Percentiles rank a stretch among this genome's conserved stretches.
phyloP scores from a whole-genome alignment of 2,329 filamentous ascomycete species.

The Phoma sp. region DNA sequence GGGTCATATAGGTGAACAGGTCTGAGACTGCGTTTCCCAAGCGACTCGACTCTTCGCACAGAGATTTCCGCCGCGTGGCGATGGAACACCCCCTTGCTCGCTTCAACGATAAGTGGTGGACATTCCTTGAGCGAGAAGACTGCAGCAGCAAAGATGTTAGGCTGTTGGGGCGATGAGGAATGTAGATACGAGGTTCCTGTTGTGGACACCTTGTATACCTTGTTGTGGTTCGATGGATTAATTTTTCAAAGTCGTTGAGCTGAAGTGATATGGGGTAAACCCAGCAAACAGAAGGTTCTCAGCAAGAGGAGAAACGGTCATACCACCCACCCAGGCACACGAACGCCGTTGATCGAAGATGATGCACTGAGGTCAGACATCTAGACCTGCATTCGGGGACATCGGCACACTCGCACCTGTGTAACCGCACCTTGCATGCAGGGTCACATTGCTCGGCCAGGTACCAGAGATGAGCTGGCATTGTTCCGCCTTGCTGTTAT shows the following conservation, averaged over 20 bases:
- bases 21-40: constrained; percentile 29
- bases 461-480: constrained; percentile 31
- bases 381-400: constrained; percentile 11
- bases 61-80: constrained; percentile 22
- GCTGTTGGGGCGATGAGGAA: constrained; percentile 21
- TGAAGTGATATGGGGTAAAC: no score
- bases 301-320: constrained; percentile 3
- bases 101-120: constrained; percentile 28
- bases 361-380: constrained; percentile 18
- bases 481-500: constrained; percentile 26
- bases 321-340: background rate
- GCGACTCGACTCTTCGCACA: constrained; percentile 29
- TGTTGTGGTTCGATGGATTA: no score
- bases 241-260: no score
- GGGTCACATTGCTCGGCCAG: constrained; percentile 35
- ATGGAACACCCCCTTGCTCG: constrained; percentile 40
- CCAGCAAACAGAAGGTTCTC: no score
- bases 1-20: constrained; percentile 10
- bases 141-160: constrained; percentile 10
- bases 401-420: constrained; percentile 21
- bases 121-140: constrained; percentile 31
- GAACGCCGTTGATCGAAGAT: constrained; percentile 13
- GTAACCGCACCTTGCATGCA: constrained; percentile 39
- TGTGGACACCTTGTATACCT: no score
- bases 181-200: constrained; percentile 10